Evolutionary conservation across 164 flowering plant genomes (phyloP), one percentile per base, ranked within the genome.

Genomic region (Chimonanthus salicifolius): DNA sequence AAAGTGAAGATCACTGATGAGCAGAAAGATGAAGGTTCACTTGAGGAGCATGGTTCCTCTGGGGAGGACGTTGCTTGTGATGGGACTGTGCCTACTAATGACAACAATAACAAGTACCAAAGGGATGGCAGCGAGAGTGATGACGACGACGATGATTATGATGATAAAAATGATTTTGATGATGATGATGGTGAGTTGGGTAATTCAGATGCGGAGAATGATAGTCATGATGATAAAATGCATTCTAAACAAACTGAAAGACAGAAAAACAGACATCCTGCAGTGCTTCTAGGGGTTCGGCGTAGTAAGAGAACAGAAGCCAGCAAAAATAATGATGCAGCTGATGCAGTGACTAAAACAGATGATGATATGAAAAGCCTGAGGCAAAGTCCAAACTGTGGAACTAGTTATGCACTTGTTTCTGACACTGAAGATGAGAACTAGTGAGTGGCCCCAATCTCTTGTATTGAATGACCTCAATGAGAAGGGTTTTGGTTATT

Each of bases 301-400:
- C 68, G 47, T 13, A 66, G 68, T 44, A 33, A 33, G 68, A 66
- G 68, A 66, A 66, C 68, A 33, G 46, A 47, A 7, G 47, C 49
- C 4, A 66, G 68, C 44, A 66, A 63, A 44, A 63, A 20, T 11
- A 7, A 63, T 63, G 66, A 63, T 63, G 66, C 44, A 20, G 11
- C 66, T 10, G 3, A 10, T 10, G 66, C 33, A 10, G 66, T 18
- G 33, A 33, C 44, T 63, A 33, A 33, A 63, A 63, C 45, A 43
- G 16, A 4, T 11, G 48, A n/a, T 33, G 49, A 66, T 66, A 45
- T 8, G 68, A 15, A 66, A 66, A 44, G 48, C 44, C 68, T 44
- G 7, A 45, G 13, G 49, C 68, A 44, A 15, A 45, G 68, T 16
- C 47, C 11, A 44, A 7, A 44, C 47, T 48, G 13, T 43, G 16